Evolutionary conservation across 257 asterid species (phyloP), one percentile per base, ranked within the genome.

Genomic region (Capsicum pubescens): DNA sequence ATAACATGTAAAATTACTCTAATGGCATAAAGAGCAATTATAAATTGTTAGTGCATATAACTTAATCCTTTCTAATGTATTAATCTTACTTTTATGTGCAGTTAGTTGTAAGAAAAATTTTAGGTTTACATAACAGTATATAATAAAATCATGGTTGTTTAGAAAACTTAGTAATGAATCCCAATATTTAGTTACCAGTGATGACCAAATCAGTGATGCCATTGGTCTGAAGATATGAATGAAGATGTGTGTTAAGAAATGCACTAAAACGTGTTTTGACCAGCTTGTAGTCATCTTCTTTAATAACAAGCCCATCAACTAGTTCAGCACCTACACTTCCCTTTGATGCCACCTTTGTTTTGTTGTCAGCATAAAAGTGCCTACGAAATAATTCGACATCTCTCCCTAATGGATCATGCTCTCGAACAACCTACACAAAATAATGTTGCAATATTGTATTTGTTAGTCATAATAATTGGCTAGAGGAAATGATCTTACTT

Each of bases 261-360:
- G 98, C 98, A 63, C 97, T 93, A 86, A 93, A 92, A 74, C 98
- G 93, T 4, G 94, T 94, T 89, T 96, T 96, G 84, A 93, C 97
- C 80, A 94, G 86, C 90, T 93, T 96, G 83, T 96, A 96, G 71
- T 96, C 97, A 9, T 74, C 88, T 26, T 91, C 94, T 88, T 90
- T 68, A 79, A 94, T 91, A 79, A 82, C 89, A 26, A 94, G 92
- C 55, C 97, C 98, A 54, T 94, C 97, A 55, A 89, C 94, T 83
- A 92, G 84, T 83, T 94, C 98, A 70, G 98, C 97, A 13, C 99
- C 99, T 17, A 86, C 84, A 17, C 91, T 87, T 44, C 97, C 98
- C 85, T 87, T 94, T 60, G 93, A 88, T 7, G 95, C 88, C 8
- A 97, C 98, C 64, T 89, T 93, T 39, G 97, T 92, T 88, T 91